These are phyloP conservation scores for Curvularia eragrostidis DNA, from an alignment of 2,329 filamentous ascomycete species.

Conservation along the genomic window DNA sequence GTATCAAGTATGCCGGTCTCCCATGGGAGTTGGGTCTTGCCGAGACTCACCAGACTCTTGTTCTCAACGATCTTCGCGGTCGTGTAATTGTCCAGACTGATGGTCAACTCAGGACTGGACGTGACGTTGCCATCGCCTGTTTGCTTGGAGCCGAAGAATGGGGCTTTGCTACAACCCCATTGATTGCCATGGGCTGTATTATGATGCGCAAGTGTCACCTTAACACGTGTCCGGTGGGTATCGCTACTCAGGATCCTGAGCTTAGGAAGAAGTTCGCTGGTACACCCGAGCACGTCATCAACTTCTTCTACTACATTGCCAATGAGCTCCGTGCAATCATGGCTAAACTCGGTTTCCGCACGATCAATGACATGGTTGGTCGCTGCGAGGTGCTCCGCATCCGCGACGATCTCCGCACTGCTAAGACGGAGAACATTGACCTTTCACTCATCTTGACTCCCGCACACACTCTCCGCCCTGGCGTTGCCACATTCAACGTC, in stretches of 20 bases:
- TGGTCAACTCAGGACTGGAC: constrained; percentile 88
- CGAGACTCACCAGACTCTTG: constrained; percentile 94
- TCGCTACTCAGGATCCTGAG: constrained; percentile 94
- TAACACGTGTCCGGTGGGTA: constrained; percentile 90
- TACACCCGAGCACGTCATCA: constrained; percentile 94
- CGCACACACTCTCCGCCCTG: constrained; percentile 92
- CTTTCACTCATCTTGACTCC: constrained; percentile 91
- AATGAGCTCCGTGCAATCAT: constrained; percentile 97
- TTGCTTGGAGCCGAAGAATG: constrained; percentile 97
- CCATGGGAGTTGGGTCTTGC: constrained; percentile 97
- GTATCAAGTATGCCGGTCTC: constrained; percentile 97
- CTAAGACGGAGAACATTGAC: constrained; percentile 92
- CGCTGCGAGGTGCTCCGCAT: constrained; percentile 86
- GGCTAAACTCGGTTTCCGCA: constrained; percentile 93
- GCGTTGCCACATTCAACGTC: constrained; percentile 95
- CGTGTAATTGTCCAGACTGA: constrained; percentile 97
- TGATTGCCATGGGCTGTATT: constrained; percentile 97
- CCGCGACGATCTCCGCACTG: constrained; percentile 83
- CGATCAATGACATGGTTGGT: constrained; percentile 97
- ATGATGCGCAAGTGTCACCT: constrained; percentile 75
- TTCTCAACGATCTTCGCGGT: constrained; percentile 93
- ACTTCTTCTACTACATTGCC: constrained; percentile 98
- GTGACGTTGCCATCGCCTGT: constrained; percentile 93
- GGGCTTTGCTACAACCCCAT: constrained; percentile 91
- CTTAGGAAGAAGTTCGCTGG: constrained; percentile 92